phyloP scores from a whole-genome alignment of 441 rosid genomes.

The Lepidium campestre region DNA sequence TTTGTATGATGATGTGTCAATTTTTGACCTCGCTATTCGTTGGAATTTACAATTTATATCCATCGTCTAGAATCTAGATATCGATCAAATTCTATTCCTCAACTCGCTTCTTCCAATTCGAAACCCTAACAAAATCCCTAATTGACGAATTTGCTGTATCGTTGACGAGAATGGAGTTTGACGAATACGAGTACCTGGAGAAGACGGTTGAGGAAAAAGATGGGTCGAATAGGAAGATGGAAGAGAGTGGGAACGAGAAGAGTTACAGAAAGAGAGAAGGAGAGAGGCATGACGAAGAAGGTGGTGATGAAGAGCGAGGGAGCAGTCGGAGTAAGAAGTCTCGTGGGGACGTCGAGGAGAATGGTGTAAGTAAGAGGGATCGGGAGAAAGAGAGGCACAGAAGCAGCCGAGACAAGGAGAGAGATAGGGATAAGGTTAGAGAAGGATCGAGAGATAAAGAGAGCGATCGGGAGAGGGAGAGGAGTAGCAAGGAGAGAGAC shows the following conservation, averaged over 20 bases:
- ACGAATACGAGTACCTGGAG: conserved; percentile 93
- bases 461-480: conserved; percentile 34
- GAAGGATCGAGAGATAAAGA: conserved; percentile 38
- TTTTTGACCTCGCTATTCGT: conserved; percentile 1
- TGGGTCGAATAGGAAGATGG: conserved; percentile 37
- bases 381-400: conserved; percentile 45
- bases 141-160: neutral
- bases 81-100: neutral
- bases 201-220: conserved; percentile 71
- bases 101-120: conserved; percentile 6
- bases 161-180: conserved; percentile 63
- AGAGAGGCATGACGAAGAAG: conserved; percentile 40
- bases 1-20: neutral
- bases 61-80: conserved; percentile 10
- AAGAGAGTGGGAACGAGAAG: conserved; percentile 41
- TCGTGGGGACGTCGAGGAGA: conserved; percentile 51
- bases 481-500: conserved; percentile 24
- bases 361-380: conserved; percentile 35
- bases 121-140: conserved; percentile 49
- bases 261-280: conserved; percentile 71
- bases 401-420: conserved; percentile 41
- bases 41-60: neutral
- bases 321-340: conserved; percentile 49
- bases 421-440: conserved; percentile 36
- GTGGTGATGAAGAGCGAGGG: conserved; percentile 33